Evolutionary conservation across 176 grass and related monocot genomes (phyloP), one percentile per base, ranked within the genome.

Genomic region (Olyra latifolia): DNA sequence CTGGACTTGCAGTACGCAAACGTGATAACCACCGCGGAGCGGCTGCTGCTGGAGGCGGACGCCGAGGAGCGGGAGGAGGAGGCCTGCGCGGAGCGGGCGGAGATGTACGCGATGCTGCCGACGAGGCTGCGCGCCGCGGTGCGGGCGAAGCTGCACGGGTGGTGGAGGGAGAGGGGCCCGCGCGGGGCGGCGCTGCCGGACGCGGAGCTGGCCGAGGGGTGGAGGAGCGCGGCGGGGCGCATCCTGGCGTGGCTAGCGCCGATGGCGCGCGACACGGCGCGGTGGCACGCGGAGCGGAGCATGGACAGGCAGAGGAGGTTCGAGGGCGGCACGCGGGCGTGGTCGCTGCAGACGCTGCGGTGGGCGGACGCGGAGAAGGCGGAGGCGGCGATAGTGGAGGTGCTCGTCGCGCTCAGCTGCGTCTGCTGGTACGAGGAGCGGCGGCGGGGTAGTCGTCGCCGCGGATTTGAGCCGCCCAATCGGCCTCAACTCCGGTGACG

Each of bases 351-450:
- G 40, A 89, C 90, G 40, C 72, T 89, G 62, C 79, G 83, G 56
- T 55, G 85, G 50, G 71, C 86, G 8, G 77, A 92, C 61, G 20
- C 20, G 25, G 80, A 74, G 43, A 92, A 92, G 73, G 59, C 68
- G n/a, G 80, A 86, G 56, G 87, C 83, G 2, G 75, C 87, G 16
- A 69, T 81, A n/a, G 87, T 72, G 6, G 90, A 92, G 67, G 83
- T 92, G 35, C 82, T 89, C 12, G 90, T 92, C 2, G 87, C 83
- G 15, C 68, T 92, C 44, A 89, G 90, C 30, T 89, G 87, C 61
- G 76, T 87, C 40, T 77, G 68, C 45, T 87, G 90, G 83, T 89
- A 92, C 43, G 78, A 87, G 49, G 83, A 89, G 41, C 80, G 46
- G 27, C 61, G 25, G n/a, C 80, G 40, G 2, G 83, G 32, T 35